A percentile compares a stretch with the other conserved stretches of the same genome.
phyloP scores from a whole-genome alignment of 805 yeast genomes.

The Debaryomyces prosopidis region DNA sequence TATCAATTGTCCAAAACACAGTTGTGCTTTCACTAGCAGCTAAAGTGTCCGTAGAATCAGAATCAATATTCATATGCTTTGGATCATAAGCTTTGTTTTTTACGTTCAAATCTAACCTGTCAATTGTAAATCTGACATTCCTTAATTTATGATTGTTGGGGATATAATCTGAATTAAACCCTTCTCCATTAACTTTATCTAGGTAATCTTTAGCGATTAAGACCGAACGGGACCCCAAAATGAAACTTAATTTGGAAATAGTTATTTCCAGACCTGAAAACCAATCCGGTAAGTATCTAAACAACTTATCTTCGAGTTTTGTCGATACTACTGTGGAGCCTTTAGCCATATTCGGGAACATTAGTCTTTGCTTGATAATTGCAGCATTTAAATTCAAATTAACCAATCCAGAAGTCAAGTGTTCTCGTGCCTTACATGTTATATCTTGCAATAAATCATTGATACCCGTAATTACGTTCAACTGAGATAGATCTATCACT shows the following conservation, averaged over 20 bases:
- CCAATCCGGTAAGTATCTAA: conserved; percentile 35
- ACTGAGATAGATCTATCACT: conserved; percentile 25
- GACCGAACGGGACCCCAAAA: conserved; percentile 40
- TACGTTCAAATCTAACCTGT: conserved; percentile 9
- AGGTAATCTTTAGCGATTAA: conserved; percentile 27
- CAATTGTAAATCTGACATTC: conserved; percentile 12
- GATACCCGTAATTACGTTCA: conserved; percentile 32
- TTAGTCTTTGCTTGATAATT: conserved; percentile 11
- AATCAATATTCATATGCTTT: conserved; percentile 6
- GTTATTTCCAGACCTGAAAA: conserved; percentile 22
- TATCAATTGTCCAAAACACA: conserved; percentile 23
- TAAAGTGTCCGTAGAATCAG: conserved; percentile 31
- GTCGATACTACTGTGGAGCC: background rate
- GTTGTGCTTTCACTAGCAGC: conserved; percentile 9
- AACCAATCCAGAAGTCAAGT: conserved; percentile 27
- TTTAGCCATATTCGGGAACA: background rate
- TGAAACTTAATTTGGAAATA: conserved; percentile 16
- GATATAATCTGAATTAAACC: conserved; percentile 16
- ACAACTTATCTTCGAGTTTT: conserved; percentile 14
- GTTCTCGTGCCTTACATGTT: conserved; percentile 21
- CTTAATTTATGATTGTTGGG: conserved; percentile 21
- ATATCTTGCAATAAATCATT: conserved; percentile 27
- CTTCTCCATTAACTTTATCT: conserved; percentile 10
- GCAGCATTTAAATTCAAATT: conserved; percentile 27
- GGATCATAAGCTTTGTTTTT: conserved; percentile 4